These are phyloP conservation scores for Trichoderma erinaceum DNA, from an alignment of 495 filamentous ascomycete genomes.

Conservation along the genomic window DNA sequence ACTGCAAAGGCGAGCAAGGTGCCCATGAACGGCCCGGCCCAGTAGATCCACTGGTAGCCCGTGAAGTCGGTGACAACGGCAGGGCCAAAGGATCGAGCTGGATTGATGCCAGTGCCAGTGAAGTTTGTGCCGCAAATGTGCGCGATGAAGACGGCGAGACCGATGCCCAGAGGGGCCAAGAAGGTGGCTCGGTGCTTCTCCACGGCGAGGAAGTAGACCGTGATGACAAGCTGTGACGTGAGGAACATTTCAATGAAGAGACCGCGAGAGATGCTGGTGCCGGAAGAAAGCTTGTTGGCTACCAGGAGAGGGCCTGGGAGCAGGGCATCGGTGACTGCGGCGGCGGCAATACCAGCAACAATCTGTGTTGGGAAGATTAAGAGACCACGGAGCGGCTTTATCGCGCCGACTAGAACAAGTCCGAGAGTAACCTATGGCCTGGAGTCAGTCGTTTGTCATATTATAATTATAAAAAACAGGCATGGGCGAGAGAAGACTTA, in stretches of 20 bases:
- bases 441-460: neutral
- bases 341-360: constrained; percentile 42
- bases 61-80: constrained; percentile 58
- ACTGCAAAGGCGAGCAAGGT: constrained; percentile 50
- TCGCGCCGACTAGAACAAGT: constrained; percentile 43
- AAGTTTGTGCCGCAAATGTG: constrained; percentile 57
- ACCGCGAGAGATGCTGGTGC: constrained; percentile 40
- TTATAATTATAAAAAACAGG: neutral
- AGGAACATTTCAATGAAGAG: constrained; percentile 52
- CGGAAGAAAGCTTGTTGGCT: constrained; percentile 35
- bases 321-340: constrained; percentile 37
- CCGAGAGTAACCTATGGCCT: constrained; percentile 33
- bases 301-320: constrained; percentile 44
- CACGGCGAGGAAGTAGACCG: constrained; percentile 51
- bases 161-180: constrained; percentile 52
- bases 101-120: constrained; percentile 69
- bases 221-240: constrained; percentile 48
- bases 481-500: constrained; percentile 5
- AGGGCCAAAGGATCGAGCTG: constrained; percentile 67
- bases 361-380: constrained; percentile 44
- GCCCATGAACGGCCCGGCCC: constrained; percentile 41
- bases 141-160: constrained; percentile 46
- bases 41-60: constrained; percentile 56
- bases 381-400: constrained; percentile 35
- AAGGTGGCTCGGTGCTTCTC: constrained; percentile 50